phyloP scores from a whole-genome alignment of 805 yeast species.

The Torulaspora quercuum region DNA sequence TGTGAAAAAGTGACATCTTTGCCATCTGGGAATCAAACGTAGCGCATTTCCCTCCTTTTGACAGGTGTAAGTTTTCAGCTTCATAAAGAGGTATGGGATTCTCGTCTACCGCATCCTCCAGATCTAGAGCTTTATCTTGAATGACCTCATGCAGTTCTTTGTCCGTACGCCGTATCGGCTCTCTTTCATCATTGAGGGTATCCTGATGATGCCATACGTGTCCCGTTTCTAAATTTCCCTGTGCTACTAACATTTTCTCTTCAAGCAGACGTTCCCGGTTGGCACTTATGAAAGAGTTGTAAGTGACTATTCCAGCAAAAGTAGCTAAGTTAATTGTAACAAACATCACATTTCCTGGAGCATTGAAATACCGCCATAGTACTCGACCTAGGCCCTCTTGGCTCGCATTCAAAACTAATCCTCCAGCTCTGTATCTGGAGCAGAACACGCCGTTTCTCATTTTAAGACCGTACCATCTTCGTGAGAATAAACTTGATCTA shows the following conservation, averaged over 20 bases:
- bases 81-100: constrained; percentile 10
- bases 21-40: constrained; percentile 19
- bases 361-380: constrained; percentile 40
- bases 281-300: constrained; percentile 30
- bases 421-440: constrained; percentile 12
- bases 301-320: constrained; percentile 36
- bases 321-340: constrained; percentile 38
- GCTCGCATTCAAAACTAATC: constrained; percentile 10
- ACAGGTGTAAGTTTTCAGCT: constrained; percentile 5
- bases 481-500: constrained; percentile 6
- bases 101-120: constrained; percentile 1
- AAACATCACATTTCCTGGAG: constrained; percentile 40
- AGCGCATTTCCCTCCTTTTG: constrained; percentile 11
- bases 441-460: constrained; percentile 7
- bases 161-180: background rate
- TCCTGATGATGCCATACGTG: background rate
- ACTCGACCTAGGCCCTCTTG: constrained; percentile 15
- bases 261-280: constrained; percentile 15
- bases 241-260: constrained; percentile 9
- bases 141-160: constrained; percentile 1
- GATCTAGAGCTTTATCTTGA: background rate
- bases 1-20: constrained; percentile 29
- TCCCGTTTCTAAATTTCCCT: background rate
- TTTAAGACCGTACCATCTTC: constrained; percentile 13
- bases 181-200: background rate